Base-by-base conservation (phyloP, 371 early-diverging fungal genomes). In the Actinomortierella wolfii region DNA sequence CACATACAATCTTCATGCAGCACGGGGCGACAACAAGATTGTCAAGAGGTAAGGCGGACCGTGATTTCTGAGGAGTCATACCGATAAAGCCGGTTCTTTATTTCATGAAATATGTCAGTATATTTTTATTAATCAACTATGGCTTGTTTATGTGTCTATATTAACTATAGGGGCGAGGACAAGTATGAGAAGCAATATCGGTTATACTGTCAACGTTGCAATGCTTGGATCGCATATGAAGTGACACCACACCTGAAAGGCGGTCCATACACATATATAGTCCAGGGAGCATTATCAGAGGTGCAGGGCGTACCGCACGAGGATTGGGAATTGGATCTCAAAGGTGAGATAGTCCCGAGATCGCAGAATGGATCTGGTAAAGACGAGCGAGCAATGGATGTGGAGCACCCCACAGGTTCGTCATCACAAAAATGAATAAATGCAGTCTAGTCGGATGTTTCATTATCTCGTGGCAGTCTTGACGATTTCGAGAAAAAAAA, bases 101-200 rank as follows among this genome's bases (percentile, higher is more conserved):
- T 55, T 51, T 42, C 51, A 25, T 43, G 1, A 48, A 7, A 25
- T 41, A 1, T 25, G 18, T 26, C 29, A 15, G 25, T 51, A 29
- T 17, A 24, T 13, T 15, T n/a, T n/a, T 7, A n/a, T 25, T 39
- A 21, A 17, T 15, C 55, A 26, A 1, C 21, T 3, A 17, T 21
- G 23, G 48, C 11, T 17, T 49, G 15, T 29, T 34, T 3, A 25
- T 54, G 18, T 46, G 29, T 7, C 44, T 40, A n/a, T 20, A 3
- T 46, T 1, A 1, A 13, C 11, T 34, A 6, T 20, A 68, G 63
- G 57, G 83, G 84, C 54, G 76, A 77, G 39, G 74, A 84, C 13
- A 79, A 79, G 17, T 86, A 80, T 53, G 88, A 88, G 60, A 86
- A 83, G 51, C 88, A 88, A 61, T 83, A 80, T 61, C 74, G 88